phyloP scores from a whole-genome alignment of 495 filamentous ascomycete genomes.

The Penicillium macrosclerotiorum region DNA sequence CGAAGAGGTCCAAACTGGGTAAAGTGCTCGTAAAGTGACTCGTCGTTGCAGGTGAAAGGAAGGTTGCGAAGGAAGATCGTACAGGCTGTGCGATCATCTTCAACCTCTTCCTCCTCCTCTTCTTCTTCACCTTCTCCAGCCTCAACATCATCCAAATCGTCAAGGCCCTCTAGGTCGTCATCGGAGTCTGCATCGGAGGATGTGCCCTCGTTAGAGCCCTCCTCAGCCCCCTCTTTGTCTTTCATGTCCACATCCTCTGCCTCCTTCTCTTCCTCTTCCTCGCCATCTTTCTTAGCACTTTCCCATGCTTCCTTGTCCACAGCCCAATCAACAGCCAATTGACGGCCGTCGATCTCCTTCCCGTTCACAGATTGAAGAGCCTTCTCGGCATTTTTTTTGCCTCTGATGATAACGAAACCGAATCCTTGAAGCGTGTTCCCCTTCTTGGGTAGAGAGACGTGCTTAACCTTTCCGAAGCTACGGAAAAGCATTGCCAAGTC shows the following conservation, averaged over 20 bases:
- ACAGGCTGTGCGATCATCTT: constrained; percentile 56
- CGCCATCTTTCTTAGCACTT: constrained; percentile 47
- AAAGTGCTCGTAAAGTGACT: constrained; percentile 79
- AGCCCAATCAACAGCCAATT: constrained; percentile 91
- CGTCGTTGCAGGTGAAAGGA: constrained; percentile 80
- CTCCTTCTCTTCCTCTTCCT: constrained; percentile 27
- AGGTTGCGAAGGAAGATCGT: constrained; percentile 95
- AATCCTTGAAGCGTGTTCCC: constrained; percentile 77
- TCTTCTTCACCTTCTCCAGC: constrained; percentile 46
- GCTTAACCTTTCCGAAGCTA: constrained; percentile 86
- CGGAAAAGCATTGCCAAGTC: constrained; percentile 74
- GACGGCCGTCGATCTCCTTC: constrained; percentile 81
- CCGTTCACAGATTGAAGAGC: constrained; percentile 84
- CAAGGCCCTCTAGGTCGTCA: constrained; percentile 17
- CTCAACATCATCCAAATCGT: constrained; percentile 26
- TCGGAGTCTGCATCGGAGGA: constrained; percentile 27
- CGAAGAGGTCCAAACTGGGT: constrained; percentile 75
- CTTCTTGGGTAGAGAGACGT: constrained; percentile 73
- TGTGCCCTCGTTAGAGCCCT: constrained; percentile 23
- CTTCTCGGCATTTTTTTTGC: constrained; percentile 87
- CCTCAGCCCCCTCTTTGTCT: constrained; percentile 32
- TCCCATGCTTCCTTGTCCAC: constrained; percentile 90
- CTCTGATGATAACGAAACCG: constrained; percentile 86
- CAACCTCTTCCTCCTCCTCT: constrained; percentile 51
- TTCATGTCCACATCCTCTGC: constrained; percentile 35